Evolutionary conservation across 352 stramenopile genomes (phyloP), one percentile per base, ranked within the genome.

Genomic region (Phytophthora uliginosa): DNA sequence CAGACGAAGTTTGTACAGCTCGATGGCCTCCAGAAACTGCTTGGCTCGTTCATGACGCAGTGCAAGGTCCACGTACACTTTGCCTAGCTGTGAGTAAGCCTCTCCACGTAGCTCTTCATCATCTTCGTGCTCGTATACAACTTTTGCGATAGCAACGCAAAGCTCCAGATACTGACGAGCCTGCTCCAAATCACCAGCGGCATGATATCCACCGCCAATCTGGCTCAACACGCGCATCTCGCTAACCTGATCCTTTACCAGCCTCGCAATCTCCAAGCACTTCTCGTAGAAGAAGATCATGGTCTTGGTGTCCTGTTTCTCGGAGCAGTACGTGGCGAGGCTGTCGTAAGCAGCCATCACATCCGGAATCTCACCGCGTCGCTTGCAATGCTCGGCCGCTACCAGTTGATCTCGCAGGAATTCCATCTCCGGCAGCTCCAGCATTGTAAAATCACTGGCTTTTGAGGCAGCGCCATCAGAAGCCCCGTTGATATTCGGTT

Each of bases 221-320:
- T 90, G 87, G 56, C 85, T 89, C 26, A 97, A 74, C 17, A 97
- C 82, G 8, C 78, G 79, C 89, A 98, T 97, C 68, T 98, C 94
- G 22, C 88, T 91, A 18, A 85, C 77, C 17, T 84, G 78, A 67
- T 98, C 95, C 42, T 91, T 90, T 5, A 95, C 92, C 15, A 98
- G 80, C 48, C 91, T 79, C 2, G 89, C 79, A 55, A 98, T 95
- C 73, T 98, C 92, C 18, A 98, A 84, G 65, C 93, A 98, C 65
- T 98, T 98, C 24, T 98, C 93, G 63, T 95, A 95, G 62, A 98
- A 98, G 75, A 98, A 98, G 34, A 98, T 90, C 76, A 93, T 92
- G 15, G 95, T 98, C 61, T 94, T 90, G 33, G 81, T 73, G 74
- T 98, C 94, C 18, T 89, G 75, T 38, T 93, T 91, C 71, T 94